Evolutionary conservation across 192 early-diverging fungal species (phyloP), one percentile per base, ranked within the genome.

Genomic region (Linnemannia hyalina): DNA sequence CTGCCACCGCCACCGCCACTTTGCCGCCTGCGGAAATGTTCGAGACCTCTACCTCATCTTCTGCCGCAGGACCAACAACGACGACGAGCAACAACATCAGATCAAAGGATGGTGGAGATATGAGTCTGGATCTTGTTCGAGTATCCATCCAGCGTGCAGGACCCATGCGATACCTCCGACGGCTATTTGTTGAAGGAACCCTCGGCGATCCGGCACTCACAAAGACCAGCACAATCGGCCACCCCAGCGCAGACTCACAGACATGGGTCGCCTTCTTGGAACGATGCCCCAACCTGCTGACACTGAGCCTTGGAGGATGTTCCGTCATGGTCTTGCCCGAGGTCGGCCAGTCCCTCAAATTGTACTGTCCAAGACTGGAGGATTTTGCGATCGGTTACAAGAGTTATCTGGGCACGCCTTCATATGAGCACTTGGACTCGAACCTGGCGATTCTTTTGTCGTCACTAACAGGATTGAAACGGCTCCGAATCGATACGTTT

Each of bases 211-310:
- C 55, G n/a, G 55, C 23, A 57, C n/a, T 57, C 16, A n/a, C 26
- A 11, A 4, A 32, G 13, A 15, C 8, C 29, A 65, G 26, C 29
- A 65, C n/a, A 26, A 15, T 29, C 26, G 23, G 10, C 26, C 55
- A n/a, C 3, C 60, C 29, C 1, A 29, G 11, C 13, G 10, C 60
- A 29, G 60, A 65, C 26, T 65, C 60, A 11, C 60, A 65, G 26
- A 65, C 60, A 3, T 65, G 60, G 60, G 29, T 65, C 29, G 60
- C 60, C 26, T 65, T 65, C 29, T 29, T 65, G 29, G 60, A 65
- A 32, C 60, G 60, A 15, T 65, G 60, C 29, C 60, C 60, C 60
- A 65, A 65, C 26, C 60, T 65, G 60, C 60, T 65, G 11, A 65
- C 60, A 32, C 3, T 65, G 26, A 29, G 26, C 11, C 60, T 65